Percentiles rank a stretch among this genome's conserved stretches.
These are phyloP conservation scores for Lipomyces spencermartinsiae DNA, from an alignment of 805 yeast genomes.

Conservation along the genomic window DNA sequence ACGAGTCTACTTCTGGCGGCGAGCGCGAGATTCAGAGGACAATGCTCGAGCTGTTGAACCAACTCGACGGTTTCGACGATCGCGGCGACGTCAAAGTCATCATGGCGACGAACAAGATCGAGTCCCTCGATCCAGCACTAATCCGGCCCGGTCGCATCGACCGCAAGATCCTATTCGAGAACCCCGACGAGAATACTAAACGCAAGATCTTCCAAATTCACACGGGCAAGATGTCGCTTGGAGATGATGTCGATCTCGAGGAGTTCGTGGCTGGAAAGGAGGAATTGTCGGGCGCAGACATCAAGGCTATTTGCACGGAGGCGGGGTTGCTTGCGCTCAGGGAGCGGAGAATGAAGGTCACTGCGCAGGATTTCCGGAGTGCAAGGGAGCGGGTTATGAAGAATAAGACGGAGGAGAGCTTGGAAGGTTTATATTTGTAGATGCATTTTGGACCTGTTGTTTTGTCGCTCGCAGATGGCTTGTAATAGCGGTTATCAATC, in stretches of 20 bases:
- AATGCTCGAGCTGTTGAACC: constrained; percentile 93
- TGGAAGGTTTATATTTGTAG: constrained; percentile 87
- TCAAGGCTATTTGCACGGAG: constrained; percentile 96
- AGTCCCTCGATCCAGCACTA: constrained; percentile 91
- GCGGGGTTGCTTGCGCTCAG: constrained; percentile 95
- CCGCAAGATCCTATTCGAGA: constrained; percentile 92
- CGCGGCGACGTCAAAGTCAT: constrained; percentile 96
- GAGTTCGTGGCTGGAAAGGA: constrained; percentile 89
- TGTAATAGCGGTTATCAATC: not conserved
- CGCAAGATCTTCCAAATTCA: constrained; percentile 91
- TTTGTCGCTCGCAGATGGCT: not conserved
- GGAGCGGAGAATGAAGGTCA: constrained; percentile 97
- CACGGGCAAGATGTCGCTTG: constrained; percentile 89
- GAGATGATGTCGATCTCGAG: constrained; percentile 86
- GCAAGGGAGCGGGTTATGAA: constrained; percentile 96
- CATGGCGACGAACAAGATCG: constrained; percentile 97
- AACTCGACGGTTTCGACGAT: constrained; percentile 96
- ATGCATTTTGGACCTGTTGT: not conserved
- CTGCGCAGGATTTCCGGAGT: constrained; percentile 87
- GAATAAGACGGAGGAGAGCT: constrained; percentile 94
- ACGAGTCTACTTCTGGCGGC: constrained; percentile 89
- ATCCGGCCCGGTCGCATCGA: constrained; percentile 98
- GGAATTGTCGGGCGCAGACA: constrained; percentile 96
- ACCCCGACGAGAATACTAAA: constrained; percentile 91
- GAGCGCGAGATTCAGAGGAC: constrained; percentile 98